Evolutionary conservation across 345 rosid species (phyloP).

Genomic region (Rubroshorea leprosula): DNA sequence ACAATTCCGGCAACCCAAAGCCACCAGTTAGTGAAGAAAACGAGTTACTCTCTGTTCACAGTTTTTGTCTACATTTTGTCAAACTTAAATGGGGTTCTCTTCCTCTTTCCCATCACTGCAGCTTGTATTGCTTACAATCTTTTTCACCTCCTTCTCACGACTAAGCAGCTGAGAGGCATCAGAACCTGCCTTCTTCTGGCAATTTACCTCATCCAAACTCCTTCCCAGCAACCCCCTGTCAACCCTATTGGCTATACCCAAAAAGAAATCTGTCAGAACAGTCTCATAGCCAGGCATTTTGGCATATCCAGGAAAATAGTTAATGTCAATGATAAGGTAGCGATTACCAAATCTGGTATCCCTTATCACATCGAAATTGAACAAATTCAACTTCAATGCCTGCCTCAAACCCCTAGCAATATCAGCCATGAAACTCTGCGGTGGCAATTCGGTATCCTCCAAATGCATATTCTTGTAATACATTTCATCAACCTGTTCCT

Average conservation of each 20-base stretch:
- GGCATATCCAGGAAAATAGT: slow-evolving; percentile 61
- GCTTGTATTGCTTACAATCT: slow-evolving; percentile 15
- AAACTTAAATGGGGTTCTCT: slow-evolving; percentile 20
- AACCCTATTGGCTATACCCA: slow-evolving; percentile 26
- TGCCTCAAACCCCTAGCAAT: slow-evolving; percentile 47
- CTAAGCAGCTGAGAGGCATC: slow-evolving; percentile 9
- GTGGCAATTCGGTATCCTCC: slow-evolving; percentile 44
- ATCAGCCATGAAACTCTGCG: slow-evolving; percentile 33
- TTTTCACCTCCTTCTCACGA: slow-evolving; percentile 21
- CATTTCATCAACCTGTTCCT: slow-evolving; percentile 27
- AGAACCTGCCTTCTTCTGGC: slow-evolving; percentile 6
- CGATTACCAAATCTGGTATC: slow-evolving; percentile 40
- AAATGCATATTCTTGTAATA: slow-evolving; percentile 31
- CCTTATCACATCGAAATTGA: slow-evolving; percentile 61
- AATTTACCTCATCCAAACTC: slow-evolving; percentile 12
- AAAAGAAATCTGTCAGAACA: slow-evolving; percentile 47
- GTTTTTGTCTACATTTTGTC: slow-evolving; percentile 14
- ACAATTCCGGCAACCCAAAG: slow-evolving; percentile 7
- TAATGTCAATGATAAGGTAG: slow-evolving; percentile 56
- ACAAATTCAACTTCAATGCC: slow-evolving; percentile 44
- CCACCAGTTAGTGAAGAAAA: slow-evolving; percentile 6
- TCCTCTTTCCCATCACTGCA: slow-evolving; percentile 25
- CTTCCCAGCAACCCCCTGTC: slow-evolving; percentile 8
- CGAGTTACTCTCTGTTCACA: neutral
- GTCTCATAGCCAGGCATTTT: slow-evolving; percentile 55